These are phyloP conservation scores for Eutrema salsugineum DNA, from an alignment of 441 rosid genomes.

Conservation along the genomic window DNA sequence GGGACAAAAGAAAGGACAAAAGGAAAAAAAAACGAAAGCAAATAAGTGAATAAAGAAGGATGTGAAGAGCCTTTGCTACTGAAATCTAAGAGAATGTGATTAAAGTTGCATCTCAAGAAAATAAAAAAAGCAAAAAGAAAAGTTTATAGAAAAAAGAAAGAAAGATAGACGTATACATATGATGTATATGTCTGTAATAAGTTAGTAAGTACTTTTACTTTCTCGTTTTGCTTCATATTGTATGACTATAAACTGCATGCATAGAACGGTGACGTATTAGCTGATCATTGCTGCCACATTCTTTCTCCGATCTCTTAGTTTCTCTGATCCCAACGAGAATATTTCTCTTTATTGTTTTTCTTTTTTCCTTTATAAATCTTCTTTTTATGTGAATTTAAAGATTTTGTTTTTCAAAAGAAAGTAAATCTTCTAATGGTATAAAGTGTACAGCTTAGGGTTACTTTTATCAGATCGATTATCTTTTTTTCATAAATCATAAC, in stretches of 20 bases:
- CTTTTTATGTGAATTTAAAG: conserved; percentile 34
- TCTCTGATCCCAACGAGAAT: conserved; percentile 41
- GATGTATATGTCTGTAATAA: not conserved
- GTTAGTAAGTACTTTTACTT: conserved; percentile 23
- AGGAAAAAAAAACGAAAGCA: conserved; percentile 16
- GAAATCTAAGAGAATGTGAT: conserved; percentile 37
- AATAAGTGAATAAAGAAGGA: conserved; percentile 24
- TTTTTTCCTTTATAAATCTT: conserved; percentile 34
- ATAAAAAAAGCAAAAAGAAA: conserved; percentile 21
- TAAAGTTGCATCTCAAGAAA: conserved; percentile 26
- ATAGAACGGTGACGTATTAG: conserved; percentile 35
- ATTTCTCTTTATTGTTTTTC: conserved; percentile 32
- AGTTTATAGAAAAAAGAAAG: not conserved
- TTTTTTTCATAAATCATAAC: conserved; percentile 28
- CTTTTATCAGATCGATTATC: conserved; percentile 38
- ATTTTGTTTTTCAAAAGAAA: conserved; percentile 28
- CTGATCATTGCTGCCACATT: conserved; percentile 40
- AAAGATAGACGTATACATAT: not conserved
- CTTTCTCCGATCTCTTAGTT: conserved; percentile 39
- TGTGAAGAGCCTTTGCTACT: conserved; percentile 31
- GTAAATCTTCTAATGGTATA: conserved; percentile 38
- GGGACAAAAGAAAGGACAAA: conserved; percentile 29
- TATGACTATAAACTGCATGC: conserved; percentile 24
- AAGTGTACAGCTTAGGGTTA: conserved; percentile 30
- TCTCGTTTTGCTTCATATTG: conserved; percentile 24